These are phyloP conservation scores for Thielaviopsis euricoi DNA, from an alignment of 2,329 filamentous ascomycete species.

Conservation along the genomic window DNA sequence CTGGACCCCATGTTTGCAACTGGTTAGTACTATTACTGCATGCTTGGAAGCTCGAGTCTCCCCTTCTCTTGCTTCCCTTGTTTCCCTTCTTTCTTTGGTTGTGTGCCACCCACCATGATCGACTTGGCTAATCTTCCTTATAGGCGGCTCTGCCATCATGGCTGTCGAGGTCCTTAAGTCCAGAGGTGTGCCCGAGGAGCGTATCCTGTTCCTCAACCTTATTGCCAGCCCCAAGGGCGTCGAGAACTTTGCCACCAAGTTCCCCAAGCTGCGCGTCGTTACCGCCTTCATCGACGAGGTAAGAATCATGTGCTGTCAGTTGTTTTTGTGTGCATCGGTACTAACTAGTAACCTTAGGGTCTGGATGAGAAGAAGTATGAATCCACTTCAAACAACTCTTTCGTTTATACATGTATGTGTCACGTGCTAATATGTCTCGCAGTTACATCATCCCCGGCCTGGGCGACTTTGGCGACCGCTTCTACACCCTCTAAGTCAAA, in stretches of 20 bases:
- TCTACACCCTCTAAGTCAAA: conserved; percentile 46
- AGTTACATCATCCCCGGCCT: conserved; percentile 92
- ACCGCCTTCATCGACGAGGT: conserved; percentile 87
- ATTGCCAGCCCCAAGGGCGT: conserved; percentile 95
- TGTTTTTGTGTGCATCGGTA: neutral
- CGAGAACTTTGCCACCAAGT: conserved; percentile 72
- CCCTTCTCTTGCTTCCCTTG: too few species aligned
- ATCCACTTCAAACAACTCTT: neutral
- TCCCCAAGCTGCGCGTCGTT: conserved; percentile 77
- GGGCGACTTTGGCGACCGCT: conserved; percentile 89
- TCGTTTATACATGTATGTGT: neutral
- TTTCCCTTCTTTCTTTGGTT: neutral
- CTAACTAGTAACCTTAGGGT: conserved; percentile 31
- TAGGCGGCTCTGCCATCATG: conserved; percentile 91
- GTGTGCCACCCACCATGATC: neutral
- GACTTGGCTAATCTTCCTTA: neutral
- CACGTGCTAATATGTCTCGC: conserved; percentile 12
- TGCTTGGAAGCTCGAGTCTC: neutral
- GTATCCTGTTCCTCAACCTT: conserved; percentile 89
- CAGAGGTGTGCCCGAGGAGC: conserved; percentile 82
- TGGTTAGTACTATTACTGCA: conserved; percentile 34
- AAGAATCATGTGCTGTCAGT: conserved; percentile 14
- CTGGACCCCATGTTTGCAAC: conserved; percentile 99
- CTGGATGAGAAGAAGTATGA: conserved; percentile 90
- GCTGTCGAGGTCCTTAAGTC: conserved; percentile 84